Conservation (phyloP, 768 basidiomycete species). For the Tubosaeta sp. region DNA sequence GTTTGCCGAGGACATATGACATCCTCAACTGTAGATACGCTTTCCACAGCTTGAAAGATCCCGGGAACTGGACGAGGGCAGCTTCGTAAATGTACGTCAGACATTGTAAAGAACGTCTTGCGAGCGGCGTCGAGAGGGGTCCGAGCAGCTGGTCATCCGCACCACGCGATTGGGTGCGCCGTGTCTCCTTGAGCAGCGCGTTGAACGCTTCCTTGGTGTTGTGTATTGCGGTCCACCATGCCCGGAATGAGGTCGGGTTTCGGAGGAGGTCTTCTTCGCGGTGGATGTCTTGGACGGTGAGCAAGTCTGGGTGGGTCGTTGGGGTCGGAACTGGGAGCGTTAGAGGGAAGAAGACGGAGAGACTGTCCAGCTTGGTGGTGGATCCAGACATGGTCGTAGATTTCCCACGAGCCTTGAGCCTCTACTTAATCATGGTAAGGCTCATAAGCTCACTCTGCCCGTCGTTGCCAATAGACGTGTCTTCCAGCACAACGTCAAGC, state of each 20-base stretch:
- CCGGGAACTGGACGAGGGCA: slow-evolving; percentile 82
- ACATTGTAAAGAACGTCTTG: slow-evolving; percentile 75
- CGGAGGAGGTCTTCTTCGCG: slow-evolving; percentile 92
- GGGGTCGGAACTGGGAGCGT: slow-evolving; percentile 84
- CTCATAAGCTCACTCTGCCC: background rate
- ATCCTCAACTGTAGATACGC: slow-evolving; percentile 82
- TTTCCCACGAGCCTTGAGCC: background rate
- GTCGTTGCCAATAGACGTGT: background rate
- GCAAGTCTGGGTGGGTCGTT: slow-evolving; percentile 67
- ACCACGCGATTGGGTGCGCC: slow-evolving; percentile 41
- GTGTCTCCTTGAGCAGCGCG: slow-evolving; percentile 53
- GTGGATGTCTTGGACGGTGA: slow-evolving; percentile 70
- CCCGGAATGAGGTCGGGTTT: slow-evolving; percentile 86
- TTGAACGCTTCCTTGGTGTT: slow-evolving; percentile 63
- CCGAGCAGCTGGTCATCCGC: slow-evolving; percentile 64
- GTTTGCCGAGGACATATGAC: slow-evolving; percentile 80
- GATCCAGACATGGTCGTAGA: slow-evolving; percentile 47
- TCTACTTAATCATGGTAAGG: slow-evolving; percentile 26
- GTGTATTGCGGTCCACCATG: slow-evolving; percentile 89
- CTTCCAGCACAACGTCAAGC: slow-evolving; percentile 65
- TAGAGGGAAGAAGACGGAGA: slow-evolving; percentile 70
- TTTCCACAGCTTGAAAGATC: slow-evolving; percentile 94
- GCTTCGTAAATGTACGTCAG: slow-evolving; percentile 92
- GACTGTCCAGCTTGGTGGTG: slow-evolving; percentile 48
- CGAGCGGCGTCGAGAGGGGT: slow-evolving; percentile 67